phyloP scores from a whole-genome alignment of 129 eudicot species.

The Gnaphalium uliginosum region DNA sequence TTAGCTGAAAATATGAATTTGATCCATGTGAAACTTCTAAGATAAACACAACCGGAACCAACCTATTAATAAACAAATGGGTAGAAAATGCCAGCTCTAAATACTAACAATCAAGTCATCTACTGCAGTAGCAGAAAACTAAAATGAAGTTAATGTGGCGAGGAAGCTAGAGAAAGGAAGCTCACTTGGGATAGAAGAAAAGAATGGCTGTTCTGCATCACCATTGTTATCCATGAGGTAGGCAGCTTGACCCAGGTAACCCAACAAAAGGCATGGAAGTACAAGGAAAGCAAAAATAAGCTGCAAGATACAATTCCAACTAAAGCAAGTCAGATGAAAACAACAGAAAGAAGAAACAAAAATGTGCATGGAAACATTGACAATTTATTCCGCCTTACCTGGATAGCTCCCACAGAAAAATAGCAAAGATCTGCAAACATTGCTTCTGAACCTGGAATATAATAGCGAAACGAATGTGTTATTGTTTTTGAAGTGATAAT shows the following conservation, averaged over 20 bases:
- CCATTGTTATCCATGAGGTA: conserved; percentile 80
- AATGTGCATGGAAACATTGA: not conserved
- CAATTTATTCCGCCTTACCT: conserved; percentile 47
- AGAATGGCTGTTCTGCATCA: conserved; percentile 78
- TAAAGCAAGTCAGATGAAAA: conserved; percentile 17
- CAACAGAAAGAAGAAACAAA: conserved; percentile 5
- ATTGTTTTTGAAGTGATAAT: not conserved
- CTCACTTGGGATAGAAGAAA: conserved; percentile 88
- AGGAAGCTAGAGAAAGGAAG: conserved; percentile 22
- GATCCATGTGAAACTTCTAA: not conserved
- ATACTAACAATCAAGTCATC: not conserved
- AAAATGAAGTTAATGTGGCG: conserved; percentile 1
- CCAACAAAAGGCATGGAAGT: conserved; percentile 94
- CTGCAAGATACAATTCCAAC: conserved; percentile 47
- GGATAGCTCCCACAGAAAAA: conserved; percentile 93
- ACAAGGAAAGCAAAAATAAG: conserved; percentile 85
- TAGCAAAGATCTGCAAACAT: conserved; percentile 99
- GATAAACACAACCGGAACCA: not conserved
- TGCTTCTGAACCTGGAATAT: conserved; percentile 89
- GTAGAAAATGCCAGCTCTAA: not conserved
- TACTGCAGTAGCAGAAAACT: not conserved
- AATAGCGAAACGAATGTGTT: conserved; percentile 12
- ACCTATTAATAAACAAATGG: not conserved
- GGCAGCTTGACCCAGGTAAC: conserved; percentile 97
- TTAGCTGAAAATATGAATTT: not conserved